Percentiles rank a stretch among this genome's conserved stretches.
Evolutionary conservation across 495 filamentous ascomycete genomes (phyloP).

Genomic region (Neurospora sp.): DNA sequence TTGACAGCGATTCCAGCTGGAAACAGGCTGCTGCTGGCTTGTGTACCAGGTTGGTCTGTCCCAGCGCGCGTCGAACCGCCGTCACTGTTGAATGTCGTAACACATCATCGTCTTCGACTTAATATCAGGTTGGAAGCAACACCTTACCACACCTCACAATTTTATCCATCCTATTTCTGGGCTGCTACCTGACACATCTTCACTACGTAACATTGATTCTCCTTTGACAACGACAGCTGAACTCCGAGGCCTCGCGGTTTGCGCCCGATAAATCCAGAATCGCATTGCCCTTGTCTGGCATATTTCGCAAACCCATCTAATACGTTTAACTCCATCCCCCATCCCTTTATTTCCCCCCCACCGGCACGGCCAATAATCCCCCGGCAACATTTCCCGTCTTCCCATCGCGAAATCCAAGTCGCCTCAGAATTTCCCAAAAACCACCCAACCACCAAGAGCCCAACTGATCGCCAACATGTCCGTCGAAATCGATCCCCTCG

Average conservation of each 20-base stretch:
- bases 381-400: neutral
- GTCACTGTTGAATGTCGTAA: neutral
- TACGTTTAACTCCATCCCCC: neutral
- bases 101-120: neutral
- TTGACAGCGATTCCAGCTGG: neutral
- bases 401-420: neutral
- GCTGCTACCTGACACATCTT: neutral
- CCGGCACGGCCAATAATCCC: neutral
- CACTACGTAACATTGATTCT: neutral
- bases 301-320: neutral
- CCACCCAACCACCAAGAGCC: neutral
- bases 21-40: neutral
- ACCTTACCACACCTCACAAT: neutral
- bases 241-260: neutral
- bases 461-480: constrained; percentile 55
- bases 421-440: neutral
- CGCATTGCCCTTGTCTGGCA: neutral
- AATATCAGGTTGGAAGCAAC: neutral
- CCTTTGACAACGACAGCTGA: neutral
- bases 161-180: neutral
- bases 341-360: neutral
- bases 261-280: neutral
- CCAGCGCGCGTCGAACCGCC: neutral
- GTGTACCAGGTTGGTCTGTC: neutral
- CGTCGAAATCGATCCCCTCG: constrained; percentile 79